Percentiles rank a stretch among this genome's conserved stretches.
Evolutionary conservation across 768 basidiomycete genomes (phyloP).

Genomic region (Auriscalpium vulgare): DNA sequence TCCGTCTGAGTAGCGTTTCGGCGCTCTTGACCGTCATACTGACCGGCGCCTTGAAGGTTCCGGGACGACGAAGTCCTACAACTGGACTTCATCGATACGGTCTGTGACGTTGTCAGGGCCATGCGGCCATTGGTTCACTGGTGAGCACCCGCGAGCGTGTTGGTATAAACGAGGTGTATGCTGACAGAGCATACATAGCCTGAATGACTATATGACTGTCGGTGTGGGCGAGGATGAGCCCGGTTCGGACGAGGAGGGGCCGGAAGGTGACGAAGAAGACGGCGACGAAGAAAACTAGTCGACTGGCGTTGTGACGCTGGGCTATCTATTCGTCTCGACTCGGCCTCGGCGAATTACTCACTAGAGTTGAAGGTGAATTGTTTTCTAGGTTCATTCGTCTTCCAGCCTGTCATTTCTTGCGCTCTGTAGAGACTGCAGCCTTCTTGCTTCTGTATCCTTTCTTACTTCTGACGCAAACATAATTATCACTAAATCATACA

Average conservation of each 20-base stretch:
- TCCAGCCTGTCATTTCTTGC: no score
- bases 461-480: no score
- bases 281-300: not conserved
- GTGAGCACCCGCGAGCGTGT: not conserved
- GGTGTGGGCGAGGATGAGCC: constrained; percentile 7
- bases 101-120: constrained; percentile 27
- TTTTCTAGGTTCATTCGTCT: no score
- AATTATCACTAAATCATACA: no score
- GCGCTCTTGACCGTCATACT: not conserved
- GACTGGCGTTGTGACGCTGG: no score
- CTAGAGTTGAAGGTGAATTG: no score
- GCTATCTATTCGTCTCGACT: no score
- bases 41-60: constrained; percentile 16
- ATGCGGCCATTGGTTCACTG: constrained; percentile 35
- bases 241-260: not conserved
- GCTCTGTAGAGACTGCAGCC: no score
- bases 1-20: not conserved
- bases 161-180: not conserved
- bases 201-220: constrained; percentile 15
- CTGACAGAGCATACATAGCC: not conserved
- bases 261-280: constrained; percentile 1
- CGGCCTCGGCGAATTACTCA: no score
- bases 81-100: constrained; percentile 30
- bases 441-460: no score
- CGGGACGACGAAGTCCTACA: constrained; percentile 35